phyloP scores from a whole-genome alignment of 2,329 filamentous ascomycete genomes.

The Plenodomus biglobosus region DNA sequence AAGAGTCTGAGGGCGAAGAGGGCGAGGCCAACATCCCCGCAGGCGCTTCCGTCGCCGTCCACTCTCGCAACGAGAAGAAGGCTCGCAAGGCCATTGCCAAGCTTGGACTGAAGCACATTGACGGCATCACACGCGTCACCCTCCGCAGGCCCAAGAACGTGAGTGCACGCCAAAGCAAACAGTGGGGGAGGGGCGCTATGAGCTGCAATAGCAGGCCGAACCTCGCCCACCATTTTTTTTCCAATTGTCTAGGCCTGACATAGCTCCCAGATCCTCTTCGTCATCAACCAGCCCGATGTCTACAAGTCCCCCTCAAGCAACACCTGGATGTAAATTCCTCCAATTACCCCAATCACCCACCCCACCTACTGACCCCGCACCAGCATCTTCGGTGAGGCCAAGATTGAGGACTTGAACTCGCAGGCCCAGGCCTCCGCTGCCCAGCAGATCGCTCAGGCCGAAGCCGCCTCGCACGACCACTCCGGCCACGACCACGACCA shows the following conservation, averaged over 20 bases:
- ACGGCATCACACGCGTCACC: slow-evolving; percentile 97
- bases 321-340: slow-evolving; percentile 88
- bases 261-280: slow-evolving; percentile 81
- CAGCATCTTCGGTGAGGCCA: slow-evolving; percentile 99
- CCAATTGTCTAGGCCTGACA: slow-evolving; percentile 15
- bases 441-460: slow-evolving; percentile 84
- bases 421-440: slow-evolving; percentile 94
- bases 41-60: slow-evolving; percentile 85
- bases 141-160: slow-evolving; percentile 99
- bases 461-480: slow-evolving; percentile 67
- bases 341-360: slow-evolving; percentile 7
- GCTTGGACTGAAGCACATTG: slow-evolving; percentile 93
- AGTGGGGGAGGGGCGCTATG: slow-evolving; percentile 19
- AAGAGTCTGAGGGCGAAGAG: slow-evolving; percentile 75
- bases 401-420: slow-evolving; percentile 99
- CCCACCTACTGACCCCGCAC: slow-evolving; percentile 26
- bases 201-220: slow-evolving; percentile 8
- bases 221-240: slow-evolving; percentile 1
- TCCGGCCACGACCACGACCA: slow-evolving; percentile 73
- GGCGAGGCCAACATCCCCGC: slow-evolving; percentile 71
- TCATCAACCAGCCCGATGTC: slow-evolving; percentile 99
- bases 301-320: slow-evolving; percentile 99
- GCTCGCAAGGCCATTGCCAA: slow-evolving; percentile 99
- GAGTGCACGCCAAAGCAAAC: slow-evolving; percentile 52
- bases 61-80: slow-evolving; percentile 99